Percentiles rank a stretch among this genome's conserved stretches.
Evolutionary conservation across 345 rosid species (phyloP).

Genomic region (Salix dunnii): DNA sequence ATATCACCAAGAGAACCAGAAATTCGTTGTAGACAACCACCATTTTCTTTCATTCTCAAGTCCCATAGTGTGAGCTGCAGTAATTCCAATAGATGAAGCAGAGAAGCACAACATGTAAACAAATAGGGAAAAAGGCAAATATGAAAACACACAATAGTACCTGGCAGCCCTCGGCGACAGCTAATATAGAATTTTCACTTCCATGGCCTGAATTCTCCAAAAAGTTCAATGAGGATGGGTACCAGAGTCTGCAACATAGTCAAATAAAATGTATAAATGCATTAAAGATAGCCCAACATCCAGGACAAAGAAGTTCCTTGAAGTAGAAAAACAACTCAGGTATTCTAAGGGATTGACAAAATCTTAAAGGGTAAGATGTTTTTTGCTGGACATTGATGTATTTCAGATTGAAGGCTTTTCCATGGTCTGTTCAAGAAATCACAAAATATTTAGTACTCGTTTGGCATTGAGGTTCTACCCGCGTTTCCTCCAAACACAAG

Average conservation of each 20-base stretch:
- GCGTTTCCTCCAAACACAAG: no score
- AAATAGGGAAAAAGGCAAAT: not conserved
- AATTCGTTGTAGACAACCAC: slow-evolving; percentile 55
- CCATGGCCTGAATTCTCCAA: slow-evolving; percentile 38
- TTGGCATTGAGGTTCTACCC: no score
- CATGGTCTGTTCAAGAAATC: not conserved
- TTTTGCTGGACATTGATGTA: not conserved
- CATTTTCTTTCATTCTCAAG: slow-evolving; percentile 65
- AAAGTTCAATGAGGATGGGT: slow-evolving; percentile 59
- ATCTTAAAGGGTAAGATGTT: not conserved
- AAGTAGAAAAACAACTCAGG: not conserved
- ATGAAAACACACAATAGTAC: slow-evolving; percentile 19
- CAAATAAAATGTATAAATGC: not conserved
- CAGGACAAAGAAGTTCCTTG: not conserved
- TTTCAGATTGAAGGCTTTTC: not conserved
- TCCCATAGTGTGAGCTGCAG: slow-evolving; percentile 59
- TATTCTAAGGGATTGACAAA: not conserved
- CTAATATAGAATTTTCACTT: slow-evolving; percentile 43
- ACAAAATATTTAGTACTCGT: not conserved
- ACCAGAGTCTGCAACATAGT: slow-evolving; percentile 51
- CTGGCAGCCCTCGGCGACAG: slow-evolving; percentile 67
- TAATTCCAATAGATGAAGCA: slow-evolving; percentile 18
- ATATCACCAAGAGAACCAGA: slow-evolving; percentile 57
- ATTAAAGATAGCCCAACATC: not conserved
- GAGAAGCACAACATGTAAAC: not conserved